Evolutionary conservation across 2,329 filamentous ascomycete species (phyloP).

Genomic region (Calonectria henricotiae): DNA sequence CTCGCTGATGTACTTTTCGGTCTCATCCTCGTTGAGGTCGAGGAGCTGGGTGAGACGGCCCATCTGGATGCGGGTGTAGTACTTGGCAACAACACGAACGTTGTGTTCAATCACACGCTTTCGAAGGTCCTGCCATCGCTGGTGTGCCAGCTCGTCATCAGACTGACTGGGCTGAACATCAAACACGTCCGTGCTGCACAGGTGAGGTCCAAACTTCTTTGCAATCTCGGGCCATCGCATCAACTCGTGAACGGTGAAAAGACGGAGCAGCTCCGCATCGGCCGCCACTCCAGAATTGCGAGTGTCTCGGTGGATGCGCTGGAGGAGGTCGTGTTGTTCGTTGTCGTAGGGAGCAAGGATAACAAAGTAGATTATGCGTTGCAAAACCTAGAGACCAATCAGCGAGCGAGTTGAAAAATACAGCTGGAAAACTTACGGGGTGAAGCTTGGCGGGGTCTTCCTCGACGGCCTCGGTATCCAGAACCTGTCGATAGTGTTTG

Average conservation of each 20-base stretch:
- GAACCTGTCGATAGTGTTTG: constrained; percentile 97
- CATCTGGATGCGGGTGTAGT: constrained; percentile 98
- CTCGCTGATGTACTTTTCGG: constrained; percentile 98
- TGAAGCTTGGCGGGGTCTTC: constrained; percentile 89
- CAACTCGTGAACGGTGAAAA: constrained; percentile 95
- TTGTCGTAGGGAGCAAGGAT: constrained; percentile 98
- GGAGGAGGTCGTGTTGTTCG: constrained; percentile 96
- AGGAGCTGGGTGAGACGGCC: constrained; percentile 90
- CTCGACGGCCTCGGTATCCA: constrained; percentile 96
- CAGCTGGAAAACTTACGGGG: constrained; percentile 74
- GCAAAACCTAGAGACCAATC: constrained; percentile 76
- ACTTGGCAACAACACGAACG: constrained; percentile 96
- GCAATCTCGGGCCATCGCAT: constrained; percentile 99
- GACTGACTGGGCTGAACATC: constrained; percentile 77
- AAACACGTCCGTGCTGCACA: constrained; percentile 93
- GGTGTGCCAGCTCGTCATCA: constrained; percentile 84
- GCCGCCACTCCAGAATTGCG: constrained; percentile 84
- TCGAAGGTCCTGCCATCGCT: constrained; percentile 93
- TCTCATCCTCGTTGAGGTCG: constrained; percentile 94
- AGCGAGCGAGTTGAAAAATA: constrained; percentile 33
- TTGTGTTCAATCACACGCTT: constrained; percentile 99
- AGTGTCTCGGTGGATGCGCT: constrained; percentile 89
- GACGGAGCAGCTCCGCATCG: constrained; percentile 90
- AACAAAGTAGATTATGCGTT: constrained; percentile 97
- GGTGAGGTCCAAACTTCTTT: constrained; percentile 88